Percentiles rank a stretch among this genome's conserved stretches.
Evolutionary conservation across 1,139 yeast genomes (phyloP).

Genomic region (Pichia sp.): DNA sequence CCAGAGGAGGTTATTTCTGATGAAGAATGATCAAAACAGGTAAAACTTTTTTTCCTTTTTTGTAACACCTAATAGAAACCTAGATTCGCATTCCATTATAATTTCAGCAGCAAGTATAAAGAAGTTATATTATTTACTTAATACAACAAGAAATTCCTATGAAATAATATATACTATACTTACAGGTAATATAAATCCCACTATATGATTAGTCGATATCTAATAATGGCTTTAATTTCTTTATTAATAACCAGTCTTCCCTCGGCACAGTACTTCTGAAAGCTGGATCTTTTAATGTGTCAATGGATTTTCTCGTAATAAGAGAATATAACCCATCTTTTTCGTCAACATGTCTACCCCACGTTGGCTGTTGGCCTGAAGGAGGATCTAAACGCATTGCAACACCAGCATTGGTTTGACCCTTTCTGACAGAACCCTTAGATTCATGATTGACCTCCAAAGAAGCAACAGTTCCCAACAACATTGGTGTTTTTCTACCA

Average conservation of each 20-base stretch:
- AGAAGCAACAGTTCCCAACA: slow-evolving; percentile 80
- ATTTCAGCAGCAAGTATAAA: background rate
- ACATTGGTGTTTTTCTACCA: slow-evolving; percentile 65
- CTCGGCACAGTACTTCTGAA: slow-evolving; percentile 91
- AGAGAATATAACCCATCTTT: slow-evolving; percentile 82
- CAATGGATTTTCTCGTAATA: slow-evolving; percentile 84
- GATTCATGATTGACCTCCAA: slow-evolving; percentile 94
- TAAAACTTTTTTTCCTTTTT: background rate
- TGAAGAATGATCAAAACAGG: slow-evolving; percentile 14
- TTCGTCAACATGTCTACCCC: slow-evolving; percentile 99
- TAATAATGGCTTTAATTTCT: slow-evolving; percentile 81
- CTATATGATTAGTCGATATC: slow-evolving; percentile 44
- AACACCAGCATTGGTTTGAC: slow-evolving; percentile 95
- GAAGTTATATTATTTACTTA: background rate
- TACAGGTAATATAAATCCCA: background rate
- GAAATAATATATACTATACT: background rate
- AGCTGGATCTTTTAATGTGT: slow-evolving; percentile 96
- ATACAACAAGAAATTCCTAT: background rate
- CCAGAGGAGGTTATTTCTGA: slow-evolving; percentile 20
- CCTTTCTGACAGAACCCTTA: slow-evolving; percentile 75
- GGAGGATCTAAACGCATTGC: slow-evolving; percentile 97
- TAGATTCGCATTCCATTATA: background rate
- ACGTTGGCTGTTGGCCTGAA: slow-evolving; percentile 86
- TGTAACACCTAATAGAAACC: background rate
- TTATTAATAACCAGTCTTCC: slow-evolving; percentile 91